These are phyloP conservation scores for Populus davidiana DNA, from an alignment of 345 rosid species.

Conservation along the genomic window DNA sequence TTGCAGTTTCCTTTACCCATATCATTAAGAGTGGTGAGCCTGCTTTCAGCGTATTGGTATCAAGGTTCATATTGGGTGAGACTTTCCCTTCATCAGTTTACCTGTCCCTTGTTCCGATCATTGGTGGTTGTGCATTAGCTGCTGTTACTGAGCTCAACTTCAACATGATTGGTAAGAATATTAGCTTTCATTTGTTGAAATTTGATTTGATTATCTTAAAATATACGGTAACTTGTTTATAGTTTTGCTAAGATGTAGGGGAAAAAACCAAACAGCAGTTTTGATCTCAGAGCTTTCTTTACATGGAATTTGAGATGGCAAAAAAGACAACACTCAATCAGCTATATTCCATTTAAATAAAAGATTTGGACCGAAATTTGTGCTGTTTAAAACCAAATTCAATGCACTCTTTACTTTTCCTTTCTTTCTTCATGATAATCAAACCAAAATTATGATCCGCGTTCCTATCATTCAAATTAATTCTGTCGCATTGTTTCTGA, in stretches of 20 bases:
- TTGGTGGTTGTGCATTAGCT: conserved; percentile 99
- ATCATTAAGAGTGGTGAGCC: conserved; percentile 97
- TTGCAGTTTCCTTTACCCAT: conserved; percentile 94
- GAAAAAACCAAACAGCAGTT: background rate
- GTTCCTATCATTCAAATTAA: background rate
- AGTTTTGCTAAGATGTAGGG: background rate
- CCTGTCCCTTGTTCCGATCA: conserved; percentile 86
- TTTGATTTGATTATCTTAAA: background rate
- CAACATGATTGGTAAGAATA: conserved; percentile 61
- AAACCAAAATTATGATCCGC: background rate
- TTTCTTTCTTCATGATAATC: background rate
- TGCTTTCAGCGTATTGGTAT: conserved; percentile 84
- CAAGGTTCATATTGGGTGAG: conserved; percentile 77
- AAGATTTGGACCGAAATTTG: background rate
- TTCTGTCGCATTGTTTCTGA: background rate
- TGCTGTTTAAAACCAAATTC: background rate
- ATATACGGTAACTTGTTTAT: background rate
- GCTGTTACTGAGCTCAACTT: conserved; percentile 98
- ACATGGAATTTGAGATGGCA: background rate
- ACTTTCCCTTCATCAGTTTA: conserved; percentile 76
- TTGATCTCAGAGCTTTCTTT: background rate
- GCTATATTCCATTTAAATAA: background rate
- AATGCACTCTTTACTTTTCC: background rate
- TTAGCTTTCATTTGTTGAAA: background rate
- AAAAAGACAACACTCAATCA: background rate